Evolutionary conservation across 257 asterid genomes (phyloP).

Genomic region (Linaria vulgaris): DNA sequence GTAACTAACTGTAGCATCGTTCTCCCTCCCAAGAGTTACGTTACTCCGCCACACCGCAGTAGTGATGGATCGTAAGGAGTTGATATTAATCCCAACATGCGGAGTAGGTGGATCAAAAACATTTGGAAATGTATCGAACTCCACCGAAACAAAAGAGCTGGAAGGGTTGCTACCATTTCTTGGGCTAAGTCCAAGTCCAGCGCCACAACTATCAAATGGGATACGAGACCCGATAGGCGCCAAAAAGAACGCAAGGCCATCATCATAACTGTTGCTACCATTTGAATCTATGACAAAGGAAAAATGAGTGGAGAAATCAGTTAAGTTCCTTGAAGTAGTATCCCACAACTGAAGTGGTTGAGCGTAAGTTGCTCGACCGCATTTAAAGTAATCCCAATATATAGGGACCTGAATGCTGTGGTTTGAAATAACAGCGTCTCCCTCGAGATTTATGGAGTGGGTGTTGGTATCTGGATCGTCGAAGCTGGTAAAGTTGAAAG

Average conservation of each 20-base stretch:
- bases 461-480: not conserved
- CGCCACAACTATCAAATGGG: slow-evolving; percentile 13
- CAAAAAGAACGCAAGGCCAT: slow-evolving; percentile 29
- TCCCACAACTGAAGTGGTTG: slow-evolving; percentile 39
- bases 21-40: slow-evolving; percentile 16
- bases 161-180: not conserved
- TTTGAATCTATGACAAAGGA: slow-evolving; percentile 24
- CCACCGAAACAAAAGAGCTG: slow-evolving; percentile 35
- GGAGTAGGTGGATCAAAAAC: slow-evolving; percentile 15
- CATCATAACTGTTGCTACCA: not conserved
- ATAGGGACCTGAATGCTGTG: slow-evolving; percentile 35
- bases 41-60: slow-evolving; percentile 16
- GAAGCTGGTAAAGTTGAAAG: slow-evolving; percentile 31
- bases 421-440: slow-evolving; percentile 28
- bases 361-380: slow-evolving; percentile 35
- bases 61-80: slow-evolving; percentile 26
- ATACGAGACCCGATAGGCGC: slow-evolving; percentile 17
- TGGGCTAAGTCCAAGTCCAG: slow-evolving; percentile 36
- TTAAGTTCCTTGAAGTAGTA: slow-evolving; percentile 15
- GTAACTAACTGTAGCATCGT: slow-evolving; percentile 33
- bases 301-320: slow-evolving; percentile 36
- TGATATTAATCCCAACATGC: slow-evolving; percentile 45
- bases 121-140: slow-evolving; percentile 40
- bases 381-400: not conserved
- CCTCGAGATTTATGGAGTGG: slow-evolving; percentile 18